Base-by-base conservation (phyloP, 2,329 filamentous ascomycete genomes). In the Aspergillus aculeatinus region DNA sequence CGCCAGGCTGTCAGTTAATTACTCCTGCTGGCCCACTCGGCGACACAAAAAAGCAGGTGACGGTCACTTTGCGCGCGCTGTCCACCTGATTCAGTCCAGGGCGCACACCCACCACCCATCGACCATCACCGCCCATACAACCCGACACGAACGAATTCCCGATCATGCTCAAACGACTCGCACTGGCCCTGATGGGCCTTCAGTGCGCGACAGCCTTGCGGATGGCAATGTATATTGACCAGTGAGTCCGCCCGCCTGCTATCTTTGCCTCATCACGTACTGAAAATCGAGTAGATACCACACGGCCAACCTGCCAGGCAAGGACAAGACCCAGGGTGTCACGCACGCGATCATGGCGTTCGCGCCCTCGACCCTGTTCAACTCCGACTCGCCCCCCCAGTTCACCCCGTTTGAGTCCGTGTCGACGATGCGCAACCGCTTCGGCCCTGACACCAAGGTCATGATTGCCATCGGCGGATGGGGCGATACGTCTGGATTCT, bases 401-500 rank as follows among this genome's bases (percentile, higher is more conserved):
- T 85, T 81, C 65, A 76, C 77, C 55, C 85, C 86, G 0, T 87
- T 86, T 65, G 80, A 83, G 71, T 70, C 80, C 0, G 72, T 87
- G 2, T 68, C 74, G 0, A 78, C 81, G 4, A 77, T 86, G 49
- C 82, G 85, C 19, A 74, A 75, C 27, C 76, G 84, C 21, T 88
- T 86, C 58, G 70, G 79, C 12, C 70, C 81, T 0, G 79, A 78
- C 27, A 87, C 87, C 21, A 87, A 89, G 65, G 74, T 92, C 23
- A 82, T 89, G 77, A 81, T 92, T 42, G 88, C 89, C 21, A 85
- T 92, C 63, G 89, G 89, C 11, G 89, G 89, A 55, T 92, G 89
- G 89, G 89, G 88, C 0, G 87, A 91, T 61, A 87, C 83, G 0
- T 71, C 74, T 6, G 89, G 88, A 0, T 92, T 90, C 68, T 81